Evolutionary conservation across 1,139 yeast genomes (phyloP), one percentile per base, ranked within the genome.

Genomic region (Candida albicans): DNA sequence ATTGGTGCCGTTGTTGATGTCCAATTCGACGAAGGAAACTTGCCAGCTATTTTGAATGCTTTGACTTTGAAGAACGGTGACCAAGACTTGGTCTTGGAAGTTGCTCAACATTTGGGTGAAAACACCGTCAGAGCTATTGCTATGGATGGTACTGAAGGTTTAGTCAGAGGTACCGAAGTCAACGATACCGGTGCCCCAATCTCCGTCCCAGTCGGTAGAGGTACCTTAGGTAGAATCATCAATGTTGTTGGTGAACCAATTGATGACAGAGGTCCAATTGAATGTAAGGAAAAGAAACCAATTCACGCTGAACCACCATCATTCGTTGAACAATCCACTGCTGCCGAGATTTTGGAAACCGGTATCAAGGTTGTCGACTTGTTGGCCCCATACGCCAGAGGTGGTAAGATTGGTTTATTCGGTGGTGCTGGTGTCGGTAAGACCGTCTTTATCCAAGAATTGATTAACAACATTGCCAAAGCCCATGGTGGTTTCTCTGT

Each of bases 381-480:
- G 71, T 85, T 93, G 64, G 99, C 99, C 61, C 99, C 99, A 62
- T 93, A 93, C 81, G 99, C 99, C 71, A 91, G 97, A 87, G 99
- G 99, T 87, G 99, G 99, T 88, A 93, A 93, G 86, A 93, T 93
- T 88, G 99, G 99, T 84, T 85, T 93, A 70, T 93, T 93, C 87
- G 99, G 99, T 82, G 99, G 99, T 91, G 99, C 99, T 76, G 99
- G 99, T 91, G 99, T 93, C 89, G 99, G 99, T 81, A 93, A 93
- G 81, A 93, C 99, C 75, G 99, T 93, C 57, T 93, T 93, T 79
- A 93, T 93, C 78, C 99, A 93, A 83, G 99, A 93, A 81, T 85
- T 93, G 81, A 93, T 93, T 77, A 91, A 93, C 90, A 93, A 93
- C 84, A 93, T 93, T 70, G 99, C 99, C 74, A 93, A 91, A 84